These are phyloP conservation scores for Oligophagozyma castellii DNA, from an alignment of 1,139 yeast genomes.

Conservation along the genomic window DNA sequence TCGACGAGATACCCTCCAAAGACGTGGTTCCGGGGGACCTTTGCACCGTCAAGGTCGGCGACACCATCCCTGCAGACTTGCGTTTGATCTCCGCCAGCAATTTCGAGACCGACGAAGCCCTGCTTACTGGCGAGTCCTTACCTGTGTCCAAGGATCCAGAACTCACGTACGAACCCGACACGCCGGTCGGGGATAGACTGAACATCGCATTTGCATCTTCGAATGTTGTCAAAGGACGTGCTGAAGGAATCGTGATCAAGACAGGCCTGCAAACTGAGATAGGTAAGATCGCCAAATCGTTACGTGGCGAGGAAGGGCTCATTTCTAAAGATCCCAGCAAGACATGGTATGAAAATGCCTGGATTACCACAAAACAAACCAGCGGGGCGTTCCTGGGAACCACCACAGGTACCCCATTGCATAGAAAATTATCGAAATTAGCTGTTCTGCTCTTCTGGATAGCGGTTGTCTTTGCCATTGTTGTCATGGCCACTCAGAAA, in stretches of 20 bases:
- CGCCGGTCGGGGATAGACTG: slow-evolving; percentile 51
- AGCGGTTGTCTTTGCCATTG: slow-evolving; percentile 75
- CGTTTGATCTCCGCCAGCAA: slow-evolving; percentile 66
- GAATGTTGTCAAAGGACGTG: slow-evolving; percentile 87
- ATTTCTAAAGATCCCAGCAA: slow-evolving; percentile 37
- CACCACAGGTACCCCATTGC: slow-evolving; percentile 79
- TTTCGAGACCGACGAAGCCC: slow-evolving; percentile 78
- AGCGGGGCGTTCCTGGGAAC: slow-evolving; percentile 62
- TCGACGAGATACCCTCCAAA: slow-evolving; percentile 65
- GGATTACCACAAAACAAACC: slow-evolving; percentile 33
- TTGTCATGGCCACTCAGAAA: slow-evolving; percentile 82
- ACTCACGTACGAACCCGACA: slow-evolving; percentile 24
- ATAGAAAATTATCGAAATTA: slow-evolving; percentile 83
- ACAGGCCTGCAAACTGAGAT: slow-evolving; percentile 84
- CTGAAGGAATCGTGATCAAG: slow-evolving; percentile 80
- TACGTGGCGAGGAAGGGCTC: slow-evolving; percentile 81
- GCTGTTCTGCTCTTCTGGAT: slow-evolving; percentile 78
- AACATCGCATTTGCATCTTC: slow-evolving; percentile 94
- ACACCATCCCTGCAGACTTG: slow-evolving; percentile 89
- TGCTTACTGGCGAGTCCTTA: slow-evolving; percentile 86
- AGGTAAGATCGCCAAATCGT: slow-evolving; percentile 83
- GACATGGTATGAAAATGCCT: slow-evolving; percentile 23
- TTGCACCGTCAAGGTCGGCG: slow-evolving; percentile 81
- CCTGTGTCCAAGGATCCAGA: slow-evolving; percentile 56
- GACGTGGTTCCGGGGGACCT: slow-evolving; percentile 93